phyloP scores from a whole-genome alignment of 257 asterid species.

The Orobanche coerulescens region DNA sequence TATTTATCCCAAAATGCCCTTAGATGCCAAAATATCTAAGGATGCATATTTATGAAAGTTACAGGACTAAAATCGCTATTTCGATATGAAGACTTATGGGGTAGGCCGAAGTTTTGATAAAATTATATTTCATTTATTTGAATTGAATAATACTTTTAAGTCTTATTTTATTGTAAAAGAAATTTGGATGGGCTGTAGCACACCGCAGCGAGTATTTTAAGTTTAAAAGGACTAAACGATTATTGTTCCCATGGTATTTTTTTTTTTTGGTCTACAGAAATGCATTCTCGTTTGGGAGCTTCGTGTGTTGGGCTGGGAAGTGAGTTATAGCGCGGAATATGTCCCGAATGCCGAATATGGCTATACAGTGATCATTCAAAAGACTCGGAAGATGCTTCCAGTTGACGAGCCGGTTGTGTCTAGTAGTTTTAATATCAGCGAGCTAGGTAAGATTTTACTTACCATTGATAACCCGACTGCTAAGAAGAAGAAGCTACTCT shows the following conservation, averaged over 20 bases:
- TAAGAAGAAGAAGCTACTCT: conserved; percentile 73
- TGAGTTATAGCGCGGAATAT: conserved; percentile 73
- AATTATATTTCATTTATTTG: no score
- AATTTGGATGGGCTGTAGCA: no score
- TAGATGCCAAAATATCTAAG: no score
- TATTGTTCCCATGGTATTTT: neutral
- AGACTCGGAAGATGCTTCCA: conserved; percentile 57
- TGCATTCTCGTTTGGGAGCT: conserved; percentile 85
- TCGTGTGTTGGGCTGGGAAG: conserved; percentile 93
- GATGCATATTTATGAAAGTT: no score
- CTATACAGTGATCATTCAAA: conserved; percentile 67
- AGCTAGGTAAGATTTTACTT: conserved; percentile 71
- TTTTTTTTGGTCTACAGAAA: conserved; percentile 36
- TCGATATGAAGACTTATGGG: no score
- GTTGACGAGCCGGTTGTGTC: conserved; percentile 58
- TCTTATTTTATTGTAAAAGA: no score
- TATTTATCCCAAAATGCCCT: no score
- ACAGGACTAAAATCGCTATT: neutral
- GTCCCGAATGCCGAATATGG: conserved; percentile 48
- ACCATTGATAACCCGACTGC: conserved; percentile 69
- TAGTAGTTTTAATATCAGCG: conserved; percentile 49
- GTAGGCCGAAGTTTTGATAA: no score
- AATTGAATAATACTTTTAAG: no score
- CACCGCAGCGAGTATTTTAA: no score
- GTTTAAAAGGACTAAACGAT: neutral